Evolutionary conservation across 75 land plant species (phyloP).

Genomic region (Ceratopteris richardii): DNA sequence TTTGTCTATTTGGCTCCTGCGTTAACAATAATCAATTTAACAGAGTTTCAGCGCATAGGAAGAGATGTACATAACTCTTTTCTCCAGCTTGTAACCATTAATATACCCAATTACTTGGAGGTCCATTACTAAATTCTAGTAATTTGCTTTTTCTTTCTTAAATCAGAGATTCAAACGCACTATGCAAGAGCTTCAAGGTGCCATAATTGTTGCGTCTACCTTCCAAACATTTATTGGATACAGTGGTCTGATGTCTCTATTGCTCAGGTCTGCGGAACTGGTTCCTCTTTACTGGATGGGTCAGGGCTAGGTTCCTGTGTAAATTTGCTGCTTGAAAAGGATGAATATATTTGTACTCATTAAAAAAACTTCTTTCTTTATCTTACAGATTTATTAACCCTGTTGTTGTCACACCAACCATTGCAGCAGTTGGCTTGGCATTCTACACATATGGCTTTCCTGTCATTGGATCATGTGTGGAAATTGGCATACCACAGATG

Average conservation of each 20-base stretch:
- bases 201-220: constrained; percentile 70
- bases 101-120: too few species aligned
- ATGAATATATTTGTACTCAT: background rate
- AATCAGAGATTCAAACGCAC: constrained; percentile 82
- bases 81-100: too few species aligned
- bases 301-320: background rate
- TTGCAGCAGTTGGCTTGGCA: constrained; percentile 87
- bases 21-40: constrained; percentile 69
- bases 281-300: background rate
- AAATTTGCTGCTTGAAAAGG: too few species aligned
- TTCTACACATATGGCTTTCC: constrained; percentile 89
- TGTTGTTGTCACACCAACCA: constrained; percentile 82
- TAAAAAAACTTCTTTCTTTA: background rate
- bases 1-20: constrained; percentile 97
- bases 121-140: too few species aligned
- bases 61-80: constrained; percentile 47
- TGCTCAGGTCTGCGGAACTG: constrained; percentile 50
- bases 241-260: constrained; percentile 79
- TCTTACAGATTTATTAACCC: constrained; percentile 71
- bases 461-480: constrained; percentile 72
- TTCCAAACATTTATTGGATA: constrained; percentile 85
- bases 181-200: constrained; percentile 96
- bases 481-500: constrained; percentile 76
- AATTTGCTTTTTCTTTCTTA: too few species aligned
- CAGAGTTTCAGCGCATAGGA: constrained; percentile 45